Conservation (phyloP, 1,284 basidiomycete species). For the Butyriboletus appendiculatus region DNA sequence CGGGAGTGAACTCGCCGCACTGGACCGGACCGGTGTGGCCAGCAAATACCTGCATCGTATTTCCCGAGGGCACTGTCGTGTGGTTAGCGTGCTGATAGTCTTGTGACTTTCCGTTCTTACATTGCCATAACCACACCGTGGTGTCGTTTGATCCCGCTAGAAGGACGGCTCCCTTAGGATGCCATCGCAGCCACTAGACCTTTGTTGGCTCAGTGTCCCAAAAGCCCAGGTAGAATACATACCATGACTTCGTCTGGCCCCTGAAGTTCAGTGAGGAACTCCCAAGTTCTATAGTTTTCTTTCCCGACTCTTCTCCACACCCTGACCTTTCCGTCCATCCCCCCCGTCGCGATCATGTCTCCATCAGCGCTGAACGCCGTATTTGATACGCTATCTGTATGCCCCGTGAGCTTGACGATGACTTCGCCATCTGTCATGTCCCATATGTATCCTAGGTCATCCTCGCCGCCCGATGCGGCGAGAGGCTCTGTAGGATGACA, state of each 20-base stretch:
- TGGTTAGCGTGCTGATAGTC: slow-evolving; percentile 6
- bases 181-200: slow-evolving; percentile 89
- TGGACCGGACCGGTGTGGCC: slow-evolving; percentile 87
- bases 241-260: slow-evolving; percentile 96
- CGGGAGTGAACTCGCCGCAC: slow-evolving; percentile 91
- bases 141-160: slow-evolving; percentile 93
- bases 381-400: slow-evolving; percentile 88
- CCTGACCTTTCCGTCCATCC: slow-evolving; percentile 95
- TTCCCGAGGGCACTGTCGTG: slow-evolving; percentile 83
- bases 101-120: slow-evolving; percentile 46
- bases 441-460: slow-evolving; percentile 95
- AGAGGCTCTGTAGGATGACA: slow-evolving; percentile 87
- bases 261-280: slow-evolving; percentile 89
- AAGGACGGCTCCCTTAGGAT: slow-evolving; percentile 90
- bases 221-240: slow-evolving; percentile 32
- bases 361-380: slow-evolving; percentile 87
- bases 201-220: neutral
- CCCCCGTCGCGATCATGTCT: slow-evolving; percentile 91
- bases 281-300: slow-evolving; percentile 80
- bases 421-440: slow-evolving; percentile 82
- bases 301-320: slow-evolving; percentile 85
- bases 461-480: slow-evolving; percentile 92
- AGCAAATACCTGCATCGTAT: slow-evolving; percentile 94
- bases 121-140: slow-evolving; percentile 98
- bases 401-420: slow-evolving; percentile 85